A percentile compares a stretch with the other conserved stretches of the same genome.
These are phyloP conservation scores for Rhytidiadelphus loreus DNA, from an alignment of 225 moss, liverwort and hornwort species.

Conservation along the genomic window DNA sequence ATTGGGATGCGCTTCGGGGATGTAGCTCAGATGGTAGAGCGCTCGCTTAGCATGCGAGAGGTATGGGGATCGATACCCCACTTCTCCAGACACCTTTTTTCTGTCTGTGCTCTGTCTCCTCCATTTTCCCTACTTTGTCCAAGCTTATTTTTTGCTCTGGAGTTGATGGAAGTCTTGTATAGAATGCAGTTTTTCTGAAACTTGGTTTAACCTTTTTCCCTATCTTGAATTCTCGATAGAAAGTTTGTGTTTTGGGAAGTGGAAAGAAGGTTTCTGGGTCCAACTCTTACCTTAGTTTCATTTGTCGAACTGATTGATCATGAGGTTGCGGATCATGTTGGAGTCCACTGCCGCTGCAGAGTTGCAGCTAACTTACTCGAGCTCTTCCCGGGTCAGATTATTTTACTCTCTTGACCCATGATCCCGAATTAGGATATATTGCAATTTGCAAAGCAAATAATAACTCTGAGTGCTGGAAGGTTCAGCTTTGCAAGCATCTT, in stretches of 20 bases:
- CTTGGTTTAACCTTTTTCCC: too few species aligned
- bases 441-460: not conserved
- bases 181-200: not conserved
- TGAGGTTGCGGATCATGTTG: not conserved
- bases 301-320: too few species aligned
- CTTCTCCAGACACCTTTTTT: constrained; percentile 13
- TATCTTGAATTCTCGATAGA: not conserved
- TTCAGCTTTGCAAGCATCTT: not conserved
- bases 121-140: not conserved
- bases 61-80: constrained; percentile 80
- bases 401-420: not conserved
- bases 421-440: not conserved
- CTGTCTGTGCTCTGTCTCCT: too few species aligned
- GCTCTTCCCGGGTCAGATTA: not conserved
- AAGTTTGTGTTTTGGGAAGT: not conserved
- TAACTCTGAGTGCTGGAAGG: not conserved
- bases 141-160: not conserved
- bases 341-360: not conserved
- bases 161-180: not conserved
- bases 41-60: constrained; percentile 94
- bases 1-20: not conserved
- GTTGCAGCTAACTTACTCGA: not conserved
- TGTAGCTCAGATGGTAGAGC: constrained; percentile 91
- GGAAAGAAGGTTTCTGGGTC: not conserved
- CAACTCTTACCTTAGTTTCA: not conserved